These are phyloP conservation scores for Acanthamoeba sp. DNA, from an alignment of 208 protist genomes.

Conservation along the genomic window DNA sequence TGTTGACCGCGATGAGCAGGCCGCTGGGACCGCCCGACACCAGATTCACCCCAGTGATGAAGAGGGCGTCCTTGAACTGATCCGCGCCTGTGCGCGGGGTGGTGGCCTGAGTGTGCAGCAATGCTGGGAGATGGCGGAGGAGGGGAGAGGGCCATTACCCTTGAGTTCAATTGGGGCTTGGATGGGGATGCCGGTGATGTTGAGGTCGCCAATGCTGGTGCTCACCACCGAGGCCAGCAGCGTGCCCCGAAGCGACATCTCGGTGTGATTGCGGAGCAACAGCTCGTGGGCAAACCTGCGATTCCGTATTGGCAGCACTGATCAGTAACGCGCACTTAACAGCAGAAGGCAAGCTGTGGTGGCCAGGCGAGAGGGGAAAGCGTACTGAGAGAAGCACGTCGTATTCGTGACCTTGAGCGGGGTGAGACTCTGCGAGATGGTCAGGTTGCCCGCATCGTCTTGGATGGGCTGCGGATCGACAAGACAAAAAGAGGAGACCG, in stretches of 20 bases:
- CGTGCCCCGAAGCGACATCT: neutral
- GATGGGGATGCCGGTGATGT: neutral
- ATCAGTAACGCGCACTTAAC: no score
- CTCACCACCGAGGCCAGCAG: neutral
- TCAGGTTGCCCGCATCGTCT: neutral
- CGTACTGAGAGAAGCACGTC: neutral
- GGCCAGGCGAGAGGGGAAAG: neutral
- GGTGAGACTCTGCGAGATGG: neutral
- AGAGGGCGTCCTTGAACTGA: conserved; percentile 20
- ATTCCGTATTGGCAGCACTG: neutral
- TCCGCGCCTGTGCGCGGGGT: neutral
- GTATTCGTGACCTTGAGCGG: neutral
- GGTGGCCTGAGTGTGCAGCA: neutral
- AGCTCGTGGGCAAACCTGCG: neutral
- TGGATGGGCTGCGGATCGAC: neutral
- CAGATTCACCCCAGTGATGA: neutral
- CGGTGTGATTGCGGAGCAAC: neutral
- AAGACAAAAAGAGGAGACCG: neutral
- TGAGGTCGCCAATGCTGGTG: conserved; percentile 36
- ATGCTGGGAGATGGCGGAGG: neutral
- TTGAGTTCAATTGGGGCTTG: neutral
- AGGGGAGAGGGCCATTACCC: neutral
- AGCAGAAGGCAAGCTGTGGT: neutral
- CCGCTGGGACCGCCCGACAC: neutral
- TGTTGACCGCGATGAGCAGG: neutral